phyloP scores from a whole-genome alignment of 305 asterid species.

The Solanum chacoense region DNA sequence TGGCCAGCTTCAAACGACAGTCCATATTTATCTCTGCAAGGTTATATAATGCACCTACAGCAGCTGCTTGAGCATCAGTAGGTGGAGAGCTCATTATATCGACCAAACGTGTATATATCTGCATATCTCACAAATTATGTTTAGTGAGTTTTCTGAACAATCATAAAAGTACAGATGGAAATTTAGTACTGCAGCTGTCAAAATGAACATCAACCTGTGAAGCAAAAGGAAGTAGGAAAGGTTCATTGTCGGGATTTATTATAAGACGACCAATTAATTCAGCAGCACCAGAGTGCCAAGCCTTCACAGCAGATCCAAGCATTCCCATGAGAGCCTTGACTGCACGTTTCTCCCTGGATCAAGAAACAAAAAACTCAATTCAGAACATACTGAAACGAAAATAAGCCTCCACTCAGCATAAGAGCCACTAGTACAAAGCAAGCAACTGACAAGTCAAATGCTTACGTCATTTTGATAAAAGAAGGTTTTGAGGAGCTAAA shows the following conservation, averaged over 20 bases:
- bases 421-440: neutral
- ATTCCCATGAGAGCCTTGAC: constrained; percentile 89
- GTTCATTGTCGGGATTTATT: constrained; percentile 89
- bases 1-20: constrained; percentile 87
- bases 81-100: constrained; percentile 87
- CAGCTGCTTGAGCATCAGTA: constrained; percentile 87
- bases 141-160: neutral
- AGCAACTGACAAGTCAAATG: neutral
- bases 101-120: constrained; percentile 72
- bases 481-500: constrained; percentile 85
- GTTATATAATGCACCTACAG: constrained; percentile 86
- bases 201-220: constrained; percentile 47
- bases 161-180: neutral
- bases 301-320: constrained; percentile 74
- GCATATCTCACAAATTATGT: constrained; percentile 8
- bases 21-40: constrained; percentile 86
- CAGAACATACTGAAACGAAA: neutral
- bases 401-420: neutral
- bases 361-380: neutral
- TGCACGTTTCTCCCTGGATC: constrained; percentile 69
- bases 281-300: constrained; percentile 97
- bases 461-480: constrained; percentile 71
- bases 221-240: constrained; percentile 77
- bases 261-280: constrained; percentile 87
- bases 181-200: neutral